phyloP scores from a whole-genome alignment of 139 green algal species.

The Prasinococcaceae sp. region DNA sequence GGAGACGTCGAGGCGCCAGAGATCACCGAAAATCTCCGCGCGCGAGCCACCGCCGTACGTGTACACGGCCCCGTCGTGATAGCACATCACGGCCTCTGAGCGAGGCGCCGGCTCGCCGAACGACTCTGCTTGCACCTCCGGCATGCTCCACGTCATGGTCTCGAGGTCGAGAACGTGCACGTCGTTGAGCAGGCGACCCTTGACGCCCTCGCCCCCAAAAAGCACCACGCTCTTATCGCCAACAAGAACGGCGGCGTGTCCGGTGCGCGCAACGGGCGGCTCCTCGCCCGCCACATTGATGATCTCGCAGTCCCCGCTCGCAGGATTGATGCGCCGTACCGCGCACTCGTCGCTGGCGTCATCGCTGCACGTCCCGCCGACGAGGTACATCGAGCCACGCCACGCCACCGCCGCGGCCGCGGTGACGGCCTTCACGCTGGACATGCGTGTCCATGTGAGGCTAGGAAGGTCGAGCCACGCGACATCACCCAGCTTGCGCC shows the following conservation, averaged over 20 bases:
- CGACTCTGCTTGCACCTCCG: not conserved
- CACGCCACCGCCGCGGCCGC: too few species aligned
- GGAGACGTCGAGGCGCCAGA: not conserved
- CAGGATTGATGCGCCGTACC: too few species aligned
- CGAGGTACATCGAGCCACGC: too few species aligned
- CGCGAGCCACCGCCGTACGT: not conserved
- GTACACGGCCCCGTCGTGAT: not conserved
- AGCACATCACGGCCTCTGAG: not conserved
- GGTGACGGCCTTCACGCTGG: too few species aligned
- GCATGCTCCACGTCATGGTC: slow-evolving; percentile 18
- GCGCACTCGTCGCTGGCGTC: too few species aligned
- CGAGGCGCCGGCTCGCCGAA: not conserved
- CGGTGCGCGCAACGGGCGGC: slow-evolving; percentile 42
- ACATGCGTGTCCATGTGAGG: too few species aligned
- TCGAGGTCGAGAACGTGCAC: slow-evolving; percentile 22
- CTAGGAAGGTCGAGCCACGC: too few species aligned
- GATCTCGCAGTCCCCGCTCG: too few species aligned
- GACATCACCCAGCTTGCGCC: too few species aligned
- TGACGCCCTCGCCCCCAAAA: slow-evolving; percentile 27
- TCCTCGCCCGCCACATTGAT: too few species aligned
- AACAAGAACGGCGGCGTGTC: slow-evolving; percentile 50
- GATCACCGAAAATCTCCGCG: not conserved
- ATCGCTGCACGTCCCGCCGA: too few species aligned
- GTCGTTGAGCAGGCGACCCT: slow-evolving; percentile 16
- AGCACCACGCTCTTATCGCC: slow-evolving; percentile 26